A percentile compares a stretch with the other conserved stretches of the same genome.
These are phyloP conservation scores for Suillus weaverae DNA, from an alignment of 768 basidiomycete genomes.

Conservation along the genomic window DNA sequence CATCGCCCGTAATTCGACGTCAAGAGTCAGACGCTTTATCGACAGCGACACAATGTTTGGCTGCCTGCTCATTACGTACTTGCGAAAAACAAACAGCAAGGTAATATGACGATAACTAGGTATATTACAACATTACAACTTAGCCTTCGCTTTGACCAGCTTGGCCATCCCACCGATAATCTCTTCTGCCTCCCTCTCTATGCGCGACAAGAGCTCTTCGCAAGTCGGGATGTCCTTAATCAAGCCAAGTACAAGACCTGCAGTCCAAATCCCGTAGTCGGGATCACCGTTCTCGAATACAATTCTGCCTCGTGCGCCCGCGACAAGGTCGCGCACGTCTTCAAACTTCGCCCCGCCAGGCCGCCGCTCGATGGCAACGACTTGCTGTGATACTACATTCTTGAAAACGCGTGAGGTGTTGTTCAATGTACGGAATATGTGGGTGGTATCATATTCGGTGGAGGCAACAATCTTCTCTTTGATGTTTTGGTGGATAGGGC, in stretches of 20 bases:
- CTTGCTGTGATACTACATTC: slow-evolving; percentile 81
- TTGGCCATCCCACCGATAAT: slow-evolving; percentile 52
- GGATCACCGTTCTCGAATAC: slow-evolving; percentile 86
- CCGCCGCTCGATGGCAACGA: slow-evolving; percentile 77
- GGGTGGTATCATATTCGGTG: slow-evolving; percentile 79
- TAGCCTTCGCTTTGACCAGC: slow-evolving; percentile 19
- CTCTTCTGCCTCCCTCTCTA: slow-evolving; percentile 77
- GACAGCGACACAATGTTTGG: no score
- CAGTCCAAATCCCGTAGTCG: slow-evolving; percentile 86
- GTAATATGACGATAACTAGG: neutral
- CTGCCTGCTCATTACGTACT: no score
- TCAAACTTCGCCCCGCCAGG: slow-evolving; percentile 88
- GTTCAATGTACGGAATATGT: slow-evolving; percentile 86
- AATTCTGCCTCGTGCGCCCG: slow-evolving; percentile 63
- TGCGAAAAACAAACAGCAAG: neutral
- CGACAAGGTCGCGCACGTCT: slow-evolving; percentile 76
- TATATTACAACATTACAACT: slow-evolving; percentile 18
- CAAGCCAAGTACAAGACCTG: slow-evolving; percentile 63
- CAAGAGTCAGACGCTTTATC: neutral
- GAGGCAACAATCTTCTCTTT: slow-evolving; percentile 87
- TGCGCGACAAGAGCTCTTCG: slow-evolving; percentile 59
- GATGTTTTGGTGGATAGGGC: slow-evolving; percentile 86
- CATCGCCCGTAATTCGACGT: no score
- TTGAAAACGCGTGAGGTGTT: slow-evolving; percentile 87
- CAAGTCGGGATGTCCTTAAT: slow-evolving; percentile 88